phyloP scores from a whole-genome alignment of 2,329 filamentous ascomycete genomes.

The Microcyclosporella mali region DNA sequence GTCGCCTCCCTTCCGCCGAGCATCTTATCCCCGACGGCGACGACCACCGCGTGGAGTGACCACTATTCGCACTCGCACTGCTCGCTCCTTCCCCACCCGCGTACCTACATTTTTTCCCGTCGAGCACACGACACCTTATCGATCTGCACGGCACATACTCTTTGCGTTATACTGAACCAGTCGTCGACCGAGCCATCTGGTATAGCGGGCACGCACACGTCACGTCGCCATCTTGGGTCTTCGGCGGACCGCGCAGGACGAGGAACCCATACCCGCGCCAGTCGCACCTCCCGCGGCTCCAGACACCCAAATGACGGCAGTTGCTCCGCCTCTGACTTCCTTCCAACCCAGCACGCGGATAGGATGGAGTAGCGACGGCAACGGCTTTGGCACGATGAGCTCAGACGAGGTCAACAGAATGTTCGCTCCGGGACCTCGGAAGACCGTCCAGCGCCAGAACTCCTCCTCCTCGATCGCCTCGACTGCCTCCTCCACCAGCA shows the following conservation, averaged over 20 bases:
- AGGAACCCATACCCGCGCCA: not conserved
- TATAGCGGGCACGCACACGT: too few relatives aligned
- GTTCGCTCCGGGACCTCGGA: constrained; percentile 64
- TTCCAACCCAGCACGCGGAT: constrained; percentile 48
- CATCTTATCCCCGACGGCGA: too few relatives aligned
- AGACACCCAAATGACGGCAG: constrained; percentile 53
- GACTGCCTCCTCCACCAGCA: constrained; percentile 59
- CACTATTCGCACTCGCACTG: not conserved
- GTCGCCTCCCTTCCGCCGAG: not conserved
- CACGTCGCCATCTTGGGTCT: too few relatives aligned
- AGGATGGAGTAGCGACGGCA: constrained; percentile 55
- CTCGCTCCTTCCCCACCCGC: constrained; percentile 2
- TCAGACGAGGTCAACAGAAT: constrained; percentile 79
- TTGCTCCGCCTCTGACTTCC: constrained; percentile 55
- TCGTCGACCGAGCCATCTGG: too few relatives aligned
- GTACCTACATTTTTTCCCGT: constrained; percentile 4
- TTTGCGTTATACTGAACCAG: not conserved
- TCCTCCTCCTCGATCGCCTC: constrained; percentile 78
- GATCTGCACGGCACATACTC: not conserved
- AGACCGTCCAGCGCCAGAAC: constrained; percentile 77
- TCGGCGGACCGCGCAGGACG: not conserved
- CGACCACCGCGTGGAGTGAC: too few relatives aligned
- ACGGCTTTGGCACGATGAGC: constrained; percentile 65
- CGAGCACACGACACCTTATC: constrained; percentile 5
- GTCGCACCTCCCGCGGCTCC: constrained; percentile 5